Evolutionary conservation across 1,284 basidiomycete species (phyloP).

Genomic region (Malassezia obtusa): DNA sequence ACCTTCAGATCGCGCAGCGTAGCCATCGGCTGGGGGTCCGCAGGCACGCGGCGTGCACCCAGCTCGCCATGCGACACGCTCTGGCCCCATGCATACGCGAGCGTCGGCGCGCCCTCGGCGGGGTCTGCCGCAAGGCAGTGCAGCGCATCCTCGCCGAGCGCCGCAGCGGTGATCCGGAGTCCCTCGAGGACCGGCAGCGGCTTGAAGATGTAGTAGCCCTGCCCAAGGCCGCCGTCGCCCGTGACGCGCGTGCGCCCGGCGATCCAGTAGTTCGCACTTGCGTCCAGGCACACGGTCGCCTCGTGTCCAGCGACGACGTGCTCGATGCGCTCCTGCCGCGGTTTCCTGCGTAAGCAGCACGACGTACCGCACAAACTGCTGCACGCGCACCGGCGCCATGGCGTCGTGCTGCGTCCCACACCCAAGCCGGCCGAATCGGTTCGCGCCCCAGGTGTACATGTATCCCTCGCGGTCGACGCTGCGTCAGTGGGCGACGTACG

Average conservation of each 20-base stretch:
- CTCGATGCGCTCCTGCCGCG: conserved; percentile 58
- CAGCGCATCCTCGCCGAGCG: conserved; percentile 79
- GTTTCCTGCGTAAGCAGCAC: conserved; percentile 48
- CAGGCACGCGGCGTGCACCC: conserved; percentile 64
- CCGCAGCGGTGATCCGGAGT: conserved; percentile 50
- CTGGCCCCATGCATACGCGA: conserved; percentile 68
- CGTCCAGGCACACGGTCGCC: conserved; percentile 72
- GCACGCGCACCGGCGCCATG: conserved; percentile 34
- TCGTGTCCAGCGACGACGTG: conserved; percentile 69
- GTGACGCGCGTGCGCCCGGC: conserved; percentile 70
- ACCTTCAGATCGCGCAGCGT: conserved; percentile 65
- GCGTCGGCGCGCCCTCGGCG: conserved; percentile 51
- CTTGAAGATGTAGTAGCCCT: conserved; percentile 28
- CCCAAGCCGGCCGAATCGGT: conserved; percentile 51
- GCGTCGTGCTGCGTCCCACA: conserved; percentile 71
- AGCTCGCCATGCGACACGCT: conserved; percentile 65
- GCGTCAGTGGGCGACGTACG: conserved; percentile 53
- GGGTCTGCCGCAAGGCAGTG: conserved; percentile 59
- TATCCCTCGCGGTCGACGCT: conserved; percentile 59
- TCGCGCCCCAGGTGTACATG: conserved; percentile 58
- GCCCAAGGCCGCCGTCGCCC: conserved; percentile 62
- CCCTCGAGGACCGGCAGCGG: conserved; percentile 42
- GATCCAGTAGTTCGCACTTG: conserved; percentile 65
- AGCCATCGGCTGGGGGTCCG: conserved; percentile 72
- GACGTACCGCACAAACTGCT: conserved; percentile 29